These are phyloP conservation scores for Termitomyces sp. DNA, from an alignment of 768 basidiomycete genomes.

Conservation along the genomic window DNA sequence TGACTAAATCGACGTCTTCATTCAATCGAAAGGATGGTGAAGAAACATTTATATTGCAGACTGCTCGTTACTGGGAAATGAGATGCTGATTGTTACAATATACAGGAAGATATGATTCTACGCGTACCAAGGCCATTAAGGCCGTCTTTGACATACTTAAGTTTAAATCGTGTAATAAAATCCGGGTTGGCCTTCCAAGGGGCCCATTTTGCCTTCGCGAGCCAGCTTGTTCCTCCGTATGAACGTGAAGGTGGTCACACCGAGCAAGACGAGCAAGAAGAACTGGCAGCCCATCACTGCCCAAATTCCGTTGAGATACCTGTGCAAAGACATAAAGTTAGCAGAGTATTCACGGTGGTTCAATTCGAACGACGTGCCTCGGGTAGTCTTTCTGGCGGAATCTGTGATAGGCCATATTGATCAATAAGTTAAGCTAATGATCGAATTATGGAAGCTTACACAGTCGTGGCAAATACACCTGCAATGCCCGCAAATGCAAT, in stretches of 20 bases:
- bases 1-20: not conserved
- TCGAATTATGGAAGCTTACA: constrained; percentile 14
- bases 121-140: not conserved
- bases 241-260: constrained; percentile 23
- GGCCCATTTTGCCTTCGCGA: constrained; percentile 25
- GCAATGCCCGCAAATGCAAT: constrained; percentile 32
- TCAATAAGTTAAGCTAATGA: not conserved
- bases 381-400: constrained; percentile 31
- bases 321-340: not conserved
- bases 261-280: constrained; percentile 24
- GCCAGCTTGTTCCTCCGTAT: constrained; percentile 24
- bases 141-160: not conserved
- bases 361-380: constrained; percentile 11
- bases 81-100: not conserved
- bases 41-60: not conserved
- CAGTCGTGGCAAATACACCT: constrained; percentile 33
- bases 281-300: constrained; percentile 31
- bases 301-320: constrained; percentile 27
- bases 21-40: not conserved
- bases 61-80: not conserved
- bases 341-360: not conserved
- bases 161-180: constrained; percentile 36
- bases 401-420: constrained; percentile 2
- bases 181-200: constrained; percentile 31
- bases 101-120: not conserved